phyloP scores from a whole-genome alignment of 2,329 filamentous ascomycete species.

The Colletotrichum musicola region DNA sequence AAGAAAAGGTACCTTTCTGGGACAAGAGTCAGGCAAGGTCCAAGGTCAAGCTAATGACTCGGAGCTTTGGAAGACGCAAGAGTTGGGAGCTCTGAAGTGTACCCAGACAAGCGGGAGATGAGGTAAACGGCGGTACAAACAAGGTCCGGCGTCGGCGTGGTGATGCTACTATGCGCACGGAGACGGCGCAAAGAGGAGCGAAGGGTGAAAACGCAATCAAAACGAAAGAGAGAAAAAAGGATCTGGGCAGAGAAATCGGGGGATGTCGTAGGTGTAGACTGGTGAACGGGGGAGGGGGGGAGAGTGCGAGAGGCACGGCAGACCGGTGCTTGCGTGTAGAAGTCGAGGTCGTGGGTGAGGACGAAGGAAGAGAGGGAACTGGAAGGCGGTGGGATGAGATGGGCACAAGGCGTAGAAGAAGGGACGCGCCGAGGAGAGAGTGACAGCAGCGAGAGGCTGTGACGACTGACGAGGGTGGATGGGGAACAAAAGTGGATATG shows the following conservation, averaged over 20 bases:
- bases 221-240: not conserved
- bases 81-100: slow-evolving; percentile 23
- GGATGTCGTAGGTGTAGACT: slow-evolving; percentile 25
- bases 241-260: slow-evolving; percentile 30
- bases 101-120: slow-evolving; percentile 9
- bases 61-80: slow-evolving; percentile 32
- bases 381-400: slow-evolving; percentile 20
- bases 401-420: slow-evolving; percentile 36
- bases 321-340: slow-evolving; percentile 3
- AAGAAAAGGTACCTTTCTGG: slow-evolving; percentile 32
- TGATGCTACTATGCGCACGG: not conserved
- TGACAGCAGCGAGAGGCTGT: slow-evolving; percentile 35
- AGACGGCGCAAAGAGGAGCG: slow-evolving; percentile 4
- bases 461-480: slow-evolving; percentile 38
- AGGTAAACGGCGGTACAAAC: slow-evolving; percentile 32
- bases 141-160: not conserved
- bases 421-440: slow-evolving; percentile 35
- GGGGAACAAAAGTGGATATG: slow-evolving; percentile 28
- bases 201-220: too few relatives aligned
- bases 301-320: not conserved
- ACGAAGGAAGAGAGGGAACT: slow-evolving; percentile 11
- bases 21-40: slow-evolving; percentile 35
- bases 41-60: slow-evolving; percentile 43
- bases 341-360: slow-evolving; percentile 29
- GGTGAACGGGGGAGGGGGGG: slow-evolving; percentile 10